These are phyloP conservation scores for Rachicladosporium sp. DNA, from an alignment of 2,329 filamentous ascomycete genomes.

Conservation along the genomic window DNA sequence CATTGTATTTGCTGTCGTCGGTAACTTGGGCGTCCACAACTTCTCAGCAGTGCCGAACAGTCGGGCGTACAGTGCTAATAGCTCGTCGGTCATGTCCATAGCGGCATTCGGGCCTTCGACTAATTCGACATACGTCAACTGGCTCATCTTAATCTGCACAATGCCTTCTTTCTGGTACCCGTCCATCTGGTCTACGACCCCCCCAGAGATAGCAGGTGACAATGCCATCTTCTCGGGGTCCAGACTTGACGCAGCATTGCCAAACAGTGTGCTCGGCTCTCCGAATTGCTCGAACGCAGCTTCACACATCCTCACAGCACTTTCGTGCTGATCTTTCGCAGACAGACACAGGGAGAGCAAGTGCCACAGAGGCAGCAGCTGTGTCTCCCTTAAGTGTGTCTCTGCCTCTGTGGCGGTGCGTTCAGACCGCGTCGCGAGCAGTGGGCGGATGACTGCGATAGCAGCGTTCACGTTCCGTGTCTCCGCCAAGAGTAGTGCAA, in stretches of 20 bases:
- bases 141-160: conserved; percentile 92
- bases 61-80: conserved; percentile 68
- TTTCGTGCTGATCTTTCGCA: conserved; percentile 70
- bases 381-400: conserved; percentile 23
- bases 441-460: conserved; percentile 63
- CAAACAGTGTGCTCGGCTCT: conserved; percentile 51
- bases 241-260: conserved; percentile 3
- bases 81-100: conserved; percentile 76
- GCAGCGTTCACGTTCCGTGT: conserved; percentile 67
- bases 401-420: conserved; percentile 4
- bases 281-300: conserved; percentile 85
- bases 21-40: conserved; percentile 32
- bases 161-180: conserved; percentile 74
- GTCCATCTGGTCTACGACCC: conserved; percentile 67
- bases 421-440: conserved; percentile 42
- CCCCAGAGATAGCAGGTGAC: conserved; percentile 20
- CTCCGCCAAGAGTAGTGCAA: conserved; percentile 79
- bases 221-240: conserved; percentile 9
- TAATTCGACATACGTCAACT: conserved; percentile 71
- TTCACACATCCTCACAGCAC: conserved; percentile 72
- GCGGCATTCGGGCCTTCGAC: conserved; percentile 73
- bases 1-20: conserved; percentile 31
- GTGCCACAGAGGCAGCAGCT: conserved; percentile 78
- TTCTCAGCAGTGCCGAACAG: conserved; percentile 57
- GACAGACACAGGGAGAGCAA: conserved; percentile 75